Conservation (phyloP, 2,329 filamentous ascomycete genomes). For the Aspergillus puulaauensis region DNA sequence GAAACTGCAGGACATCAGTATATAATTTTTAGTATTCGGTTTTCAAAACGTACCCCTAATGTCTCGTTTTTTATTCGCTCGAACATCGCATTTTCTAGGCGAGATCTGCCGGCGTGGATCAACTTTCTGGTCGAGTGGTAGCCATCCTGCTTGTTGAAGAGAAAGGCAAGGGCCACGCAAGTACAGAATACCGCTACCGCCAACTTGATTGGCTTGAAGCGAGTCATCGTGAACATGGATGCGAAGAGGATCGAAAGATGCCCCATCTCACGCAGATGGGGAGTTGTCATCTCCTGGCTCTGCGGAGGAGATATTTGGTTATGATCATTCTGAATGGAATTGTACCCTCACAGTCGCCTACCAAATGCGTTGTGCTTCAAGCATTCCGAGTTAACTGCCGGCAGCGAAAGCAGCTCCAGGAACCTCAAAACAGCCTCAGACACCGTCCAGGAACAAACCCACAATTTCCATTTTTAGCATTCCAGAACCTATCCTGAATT, state of each 20-base stretch:
- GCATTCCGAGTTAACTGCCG: neutral
- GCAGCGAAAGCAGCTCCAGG: neutral
- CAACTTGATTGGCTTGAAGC: slow-evolving; percentile 6
- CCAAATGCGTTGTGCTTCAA: neutral
- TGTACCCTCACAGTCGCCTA: neutral
- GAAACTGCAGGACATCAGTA: slow-evolving; percentile 30
- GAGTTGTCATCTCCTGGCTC: neutral
- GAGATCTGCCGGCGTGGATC: slow-evolving; percentile 9
- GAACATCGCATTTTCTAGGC: slow-evolving; percentile 17
- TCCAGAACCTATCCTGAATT: neutral
- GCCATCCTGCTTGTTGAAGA: slow-evolving; percentile 8
- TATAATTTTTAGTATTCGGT: neutral
- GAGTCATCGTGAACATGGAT: slow-evolving; percentile 1
- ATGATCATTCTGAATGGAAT: neutral
- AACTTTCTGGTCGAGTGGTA: slow-evolving; percentile 8
- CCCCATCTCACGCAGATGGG: neutral
- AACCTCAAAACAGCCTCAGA: neutral
- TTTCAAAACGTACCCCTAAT: slow-evolving; percentile 22
- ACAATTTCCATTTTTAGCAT: neutral
- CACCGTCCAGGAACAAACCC: slow-evolving; percentile 1
- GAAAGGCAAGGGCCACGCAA: neutral
- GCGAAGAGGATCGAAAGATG: neutral
- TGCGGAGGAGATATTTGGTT: neutral
- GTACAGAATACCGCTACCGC: slow-evolving; percentile 3
- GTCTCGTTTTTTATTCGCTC: slow-evolving; percentile 27